These are phyloP conservation scores for Talaromyces sp. DNA, from an alignment of 2,329 filamentous ascomycete genomes.

Conservation along the genomic window DNA sequence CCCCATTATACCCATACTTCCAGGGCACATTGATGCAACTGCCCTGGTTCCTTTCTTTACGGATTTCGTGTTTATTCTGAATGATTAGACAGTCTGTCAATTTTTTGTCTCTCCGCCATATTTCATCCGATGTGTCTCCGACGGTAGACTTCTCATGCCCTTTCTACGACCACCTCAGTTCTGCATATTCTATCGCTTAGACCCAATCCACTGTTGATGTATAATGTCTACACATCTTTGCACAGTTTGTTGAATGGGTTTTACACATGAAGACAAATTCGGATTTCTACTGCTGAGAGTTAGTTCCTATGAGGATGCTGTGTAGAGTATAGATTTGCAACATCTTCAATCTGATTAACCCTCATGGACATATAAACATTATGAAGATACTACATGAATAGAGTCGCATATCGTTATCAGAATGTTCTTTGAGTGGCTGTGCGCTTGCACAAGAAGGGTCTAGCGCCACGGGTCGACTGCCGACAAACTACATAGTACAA, in stretches of 20 bases:
- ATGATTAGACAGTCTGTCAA: not conserved
- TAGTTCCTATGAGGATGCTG: not conserved
- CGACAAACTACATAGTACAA: not conserved
- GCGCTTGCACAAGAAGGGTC: not conserved
- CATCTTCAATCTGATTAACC: not conserved
- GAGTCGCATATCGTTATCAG: not conserved
- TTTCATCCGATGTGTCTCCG: not conserved
- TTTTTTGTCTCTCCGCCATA: not conserved
- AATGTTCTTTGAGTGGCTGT: slow-evolving; percentile 9
- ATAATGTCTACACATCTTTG: slow-evolving; percentile 4
- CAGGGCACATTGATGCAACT: slow-evolving; percentile 10
- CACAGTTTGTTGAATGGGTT: not conserved
- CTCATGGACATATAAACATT: not conserved
- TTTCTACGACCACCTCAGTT: not conserved
- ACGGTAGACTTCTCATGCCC: not conserved
- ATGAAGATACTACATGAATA: not conserved
- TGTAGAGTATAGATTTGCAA: slow-evolving; percentile 14
- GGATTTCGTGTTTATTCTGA: not conserved
- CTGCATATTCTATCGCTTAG: not conserved
- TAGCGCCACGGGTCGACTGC: not conserved
- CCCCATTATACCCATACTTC: slow-evolving; percentile 14
- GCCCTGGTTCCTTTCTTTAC: slow-evolving; percentile 6
- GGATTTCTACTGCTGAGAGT: not conserved
- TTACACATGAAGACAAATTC: not conserved
- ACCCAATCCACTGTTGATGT: slow-evolving; percentile 4